Base-by-base conservation (phyloP, 768 basidiomycete species). In the Boletus subcaerulescens region DNA sequence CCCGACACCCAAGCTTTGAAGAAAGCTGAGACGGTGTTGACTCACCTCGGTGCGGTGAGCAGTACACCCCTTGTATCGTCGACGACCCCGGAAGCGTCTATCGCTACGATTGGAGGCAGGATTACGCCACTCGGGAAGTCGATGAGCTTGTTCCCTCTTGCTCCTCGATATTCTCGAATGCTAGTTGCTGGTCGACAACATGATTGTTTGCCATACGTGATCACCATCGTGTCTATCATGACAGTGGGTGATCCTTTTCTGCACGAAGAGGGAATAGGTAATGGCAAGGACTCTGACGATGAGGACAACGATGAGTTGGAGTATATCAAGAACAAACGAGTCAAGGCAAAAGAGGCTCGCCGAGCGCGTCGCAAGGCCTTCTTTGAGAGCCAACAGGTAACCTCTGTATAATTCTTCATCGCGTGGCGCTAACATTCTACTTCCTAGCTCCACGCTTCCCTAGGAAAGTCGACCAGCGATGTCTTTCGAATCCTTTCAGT, bases 221-320 rank as follows among this genome's bases (percentile, higher is more conserved):
- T 98, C 60, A 81, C 91, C 10, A 83, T 97, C 32, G 95, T 98
- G 8, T 91, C 96, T 18, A 89, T 87, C 5, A 72, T 98, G 59
- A 91, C 92, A 4, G 93, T 97, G 14, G 97, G 97, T 2, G 94
- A 98, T 71, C 97, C 97, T 3, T 98, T 98, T 75, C 66, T 98
- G 42, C 85, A 89, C 51, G 93, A 94, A 66, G 88, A 91, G 50
- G 80, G 76, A 18, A 68, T 90, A 12, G 77, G 72, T 11, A 71
- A 73, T 1, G 76, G 76, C 5, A 78, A 77, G 10, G 65, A 73
- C 11, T 72, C 71, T 7, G 72, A 73, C 8, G 64, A 68, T n/a
- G 78, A 78, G 5, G 64, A 69, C 14, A 64, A 64, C 29, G 70
- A 71, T 14, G 79, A 71, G 33, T 44, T 80, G 2, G 61, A 72